Conservation (phyloP, 2,329 filamentous ascomycete species). For the Thielaviopsis cerberus region DNA sequence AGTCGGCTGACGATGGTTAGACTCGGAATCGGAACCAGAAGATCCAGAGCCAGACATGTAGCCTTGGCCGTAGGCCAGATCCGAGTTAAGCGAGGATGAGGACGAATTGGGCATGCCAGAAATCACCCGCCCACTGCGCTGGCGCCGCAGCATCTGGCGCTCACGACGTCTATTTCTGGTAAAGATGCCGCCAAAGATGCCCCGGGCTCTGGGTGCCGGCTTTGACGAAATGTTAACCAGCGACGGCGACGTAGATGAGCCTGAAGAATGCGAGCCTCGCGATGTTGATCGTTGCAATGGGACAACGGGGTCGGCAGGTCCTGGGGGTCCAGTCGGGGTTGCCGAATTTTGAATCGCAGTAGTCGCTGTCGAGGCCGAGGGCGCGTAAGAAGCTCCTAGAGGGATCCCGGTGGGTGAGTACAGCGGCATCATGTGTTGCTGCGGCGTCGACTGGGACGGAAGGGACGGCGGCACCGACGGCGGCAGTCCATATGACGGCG, state of each 20-base stretch:
- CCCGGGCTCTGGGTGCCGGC: constrained; percentile 28
- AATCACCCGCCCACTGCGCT: constrained; percentile 28
- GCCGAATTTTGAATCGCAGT: constrained; percentile 1
- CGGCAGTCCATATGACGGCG: constrained; percentile 1
- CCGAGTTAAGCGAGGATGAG: constrained; percentile 47
- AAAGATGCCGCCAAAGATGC: constrained; percentile 45
- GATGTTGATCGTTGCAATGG: constrained; percentile 1
- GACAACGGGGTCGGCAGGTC: neutral
- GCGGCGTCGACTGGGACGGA: constrained; percentile 5
- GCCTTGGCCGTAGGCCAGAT: constrained; percentile 48
- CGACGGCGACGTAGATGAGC: constrained; percentile 36
- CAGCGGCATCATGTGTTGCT: constrained; percentile 7
- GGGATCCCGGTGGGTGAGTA: constrained; percentile 1
- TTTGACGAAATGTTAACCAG: constrained; percentile 47
- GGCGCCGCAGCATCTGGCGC: constrained; percentile 32
- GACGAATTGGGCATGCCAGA: constrained; percentile 40
- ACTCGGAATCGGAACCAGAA: constrained; percentile 6
- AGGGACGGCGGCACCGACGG: neutral
- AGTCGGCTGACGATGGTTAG: neutral
- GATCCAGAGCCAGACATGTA: constrained; percentile 26
- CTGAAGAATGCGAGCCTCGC: constrained; percentile 20
- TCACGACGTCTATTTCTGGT: constrained; percentile 25
- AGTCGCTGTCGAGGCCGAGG: constrained; percentile 1
- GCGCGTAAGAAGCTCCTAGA: constrained; percentile 4
- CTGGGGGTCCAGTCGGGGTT: neutral